Evolutionary conservation across 169 alveolate species (phyloP).

Genomic region (Babesia gibsoni): DNA sequence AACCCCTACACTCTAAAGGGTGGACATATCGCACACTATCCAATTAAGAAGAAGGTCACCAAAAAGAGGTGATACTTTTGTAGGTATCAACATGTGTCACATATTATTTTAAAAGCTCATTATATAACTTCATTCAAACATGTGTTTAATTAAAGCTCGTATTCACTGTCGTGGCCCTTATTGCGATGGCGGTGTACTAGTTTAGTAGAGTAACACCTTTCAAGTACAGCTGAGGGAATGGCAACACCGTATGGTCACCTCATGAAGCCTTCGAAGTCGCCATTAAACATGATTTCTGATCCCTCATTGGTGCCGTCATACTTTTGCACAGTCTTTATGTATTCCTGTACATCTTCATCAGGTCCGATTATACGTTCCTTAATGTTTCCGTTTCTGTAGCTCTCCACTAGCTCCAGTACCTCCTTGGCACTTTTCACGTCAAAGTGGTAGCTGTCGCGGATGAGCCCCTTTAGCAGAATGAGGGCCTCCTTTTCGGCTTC

Average conservation of each 20-base stretch:
- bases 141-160: no score
- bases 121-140: no score
- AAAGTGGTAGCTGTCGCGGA: constrained; percentile 64
- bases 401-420: constrained; percentile 50
- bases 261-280: constrained; percentile 6
- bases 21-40: constrained; percentile 78
- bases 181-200: no score
- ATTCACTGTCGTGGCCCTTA: no score
- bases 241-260: no score
- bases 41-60: constrained; percentile 73
- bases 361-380: constrained; percentile 65
- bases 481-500: constrained; percentile 77
- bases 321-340: constrained; percentile 51
- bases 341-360: constrained; percentile 54
- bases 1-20: constrained; percentile 85
- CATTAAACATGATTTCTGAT: constrained; percentile 62
- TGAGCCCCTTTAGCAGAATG: constrained; percentile 40
- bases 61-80: constrained; percentile 75
- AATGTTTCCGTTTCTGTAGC: constrained; percentile 51
- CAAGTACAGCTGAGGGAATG: no score
- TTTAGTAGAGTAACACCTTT: no score
- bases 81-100: no score
- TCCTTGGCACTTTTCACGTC: constrained; percentile 65
- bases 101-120: no score
- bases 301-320: constrained; percentile 37